These are phyloP conservation scores for Colletotrichum viniferum DNA, from an alignment of 2,329 filamentous ascomycete genomes.

Conservation along the genomic window DNA sequence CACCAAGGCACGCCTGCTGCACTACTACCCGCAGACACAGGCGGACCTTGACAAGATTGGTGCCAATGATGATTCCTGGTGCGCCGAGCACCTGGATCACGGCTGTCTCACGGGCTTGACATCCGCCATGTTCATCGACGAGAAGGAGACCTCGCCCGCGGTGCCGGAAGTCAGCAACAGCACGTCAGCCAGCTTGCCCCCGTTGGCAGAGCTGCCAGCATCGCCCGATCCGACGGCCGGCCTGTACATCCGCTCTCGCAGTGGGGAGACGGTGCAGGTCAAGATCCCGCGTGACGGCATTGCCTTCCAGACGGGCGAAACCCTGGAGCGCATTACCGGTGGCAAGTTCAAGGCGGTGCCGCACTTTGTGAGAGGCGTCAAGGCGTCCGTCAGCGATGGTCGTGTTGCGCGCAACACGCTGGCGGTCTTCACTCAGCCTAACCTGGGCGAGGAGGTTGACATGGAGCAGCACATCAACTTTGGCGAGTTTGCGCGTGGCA, in stretches of 20 bases:
- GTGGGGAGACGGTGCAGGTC: slow-evolving; percentile 85
- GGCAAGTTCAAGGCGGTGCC: slow-evolving; percentile 93
- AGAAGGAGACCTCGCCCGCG: slow-evolving; percentile 51
- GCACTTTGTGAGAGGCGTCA: slow-evolving; percentile 87
- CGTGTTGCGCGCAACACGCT: slow-evolving; percentile 82
- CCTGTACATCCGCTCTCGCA: slow-evolving; percentile 90
- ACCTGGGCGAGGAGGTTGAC: slow-evolving; percentile 81
- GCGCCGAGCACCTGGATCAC: slow-evolving; percentile 76
- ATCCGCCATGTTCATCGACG: slow-evolving; percentile 95
- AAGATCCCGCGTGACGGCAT: slow-evolving; percentile 90
- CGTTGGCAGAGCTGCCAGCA: slow-evolving; percentile 71
- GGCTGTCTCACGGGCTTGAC: slow-evolving; percentile 94
- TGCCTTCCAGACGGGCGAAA: slow-evolving; percentile 94
- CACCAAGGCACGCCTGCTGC: slow-evolving; percentile 88
- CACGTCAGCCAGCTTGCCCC: slow-evolving; percentile 39
- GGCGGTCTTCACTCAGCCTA: slow-evolving; percentile 96
- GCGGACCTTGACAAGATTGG: slow-evolving; percentile 23
- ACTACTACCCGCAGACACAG: slow-evolving; percentile 78
- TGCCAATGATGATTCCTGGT: slow-evolving; percentile 84
- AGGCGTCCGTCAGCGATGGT: slow-evolving; percentile 53
- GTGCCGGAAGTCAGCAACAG: slow-evolving; percentile 31
- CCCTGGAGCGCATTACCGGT: slow-evolving; percentile 87
- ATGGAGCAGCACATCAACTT: slow-evolving; percentile 70
- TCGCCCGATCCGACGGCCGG: slow-evolving; percentile 87
- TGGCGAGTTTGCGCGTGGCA: slow-evolving; percentile 73